phyloP scores from a whole-genome alignment of 257 asterid species.

The Przewalskia tangutica region DNA sequence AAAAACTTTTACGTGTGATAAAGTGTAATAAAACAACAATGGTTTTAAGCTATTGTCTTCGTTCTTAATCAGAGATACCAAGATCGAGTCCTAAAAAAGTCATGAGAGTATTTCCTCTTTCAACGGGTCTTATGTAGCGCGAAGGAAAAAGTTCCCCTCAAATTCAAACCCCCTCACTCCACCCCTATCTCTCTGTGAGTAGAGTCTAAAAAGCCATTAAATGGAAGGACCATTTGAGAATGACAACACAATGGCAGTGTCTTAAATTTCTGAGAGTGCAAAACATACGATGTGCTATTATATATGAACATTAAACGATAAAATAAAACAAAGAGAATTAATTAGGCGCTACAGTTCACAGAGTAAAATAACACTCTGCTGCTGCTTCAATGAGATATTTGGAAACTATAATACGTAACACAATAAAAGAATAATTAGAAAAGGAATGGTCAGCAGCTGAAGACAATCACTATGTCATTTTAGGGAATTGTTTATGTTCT shows the following conservation, averaged over 20 bases:
- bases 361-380: background rate
- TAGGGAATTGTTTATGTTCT: background rate
- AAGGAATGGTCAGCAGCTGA: conserved; percentile 3
- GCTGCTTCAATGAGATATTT: background rate
- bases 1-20: no score
- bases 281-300: background rate
- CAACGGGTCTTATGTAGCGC: no score
- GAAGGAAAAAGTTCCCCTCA: no score
- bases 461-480: background rate
- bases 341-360: background rate
- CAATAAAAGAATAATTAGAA: background rate
- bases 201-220: background rate
- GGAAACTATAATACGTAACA: background rate
- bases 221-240: conserved; percentile 3
- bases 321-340: background rate
- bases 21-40: no score
- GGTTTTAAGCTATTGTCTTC: no score
- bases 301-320: background rate
- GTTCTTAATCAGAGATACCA: no score
- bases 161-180: background rate
- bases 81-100: no score
- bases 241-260: background rate
- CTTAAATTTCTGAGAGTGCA: background rate
- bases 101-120: no score
- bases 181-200: background rate